Evolutionary conservation across 2,329 filamentous ascomycete genomes (phyloP), one percentile per base, ranked within the genome.

Genomic region (Pseudogymnoascus sp.): DNA sequence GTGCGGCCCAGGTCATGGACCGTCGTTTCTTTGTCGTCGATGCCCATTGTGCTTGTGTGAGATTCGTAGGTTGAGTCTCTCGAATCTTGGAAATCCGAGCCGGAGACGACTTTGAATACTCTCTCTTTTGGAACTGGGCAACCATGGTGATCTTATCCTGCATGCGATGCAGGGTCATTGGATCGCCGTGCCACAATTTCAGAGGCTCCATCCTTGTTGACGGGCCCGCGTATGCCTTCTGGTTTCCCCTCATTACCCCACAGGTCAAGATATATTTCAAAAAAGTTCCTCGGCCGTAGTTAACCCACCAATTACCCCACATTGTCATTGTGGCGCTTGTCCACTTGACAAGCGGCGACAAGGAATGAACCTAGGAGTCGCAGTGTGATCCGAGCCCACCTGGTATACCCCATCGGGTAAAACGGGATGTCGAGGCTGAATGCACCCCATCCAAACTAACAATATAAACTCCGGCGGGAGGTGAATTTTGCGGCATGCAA

Each of bases 1-100:
- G 65, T 65, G 5, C 65, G 61, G 36, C 36, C 61, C 25, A 66
- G 28, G 46, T 56, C 50, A 34, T 56, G 25, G 50, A 56, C 53
- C 38, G 59, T 50, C 21, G 60, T 44, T 25, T 46, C 59, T 56
- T 56, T 56, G 25, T 56, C n/a, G 50, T 56, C 50, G 50, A 11
- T 56, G 28, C n/a, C 50, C 50, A 56, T 56, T 34, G 28, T 34
- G 25, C n/a, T 56, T 31, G 25, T 56, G 25, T 56, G 50, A 34
- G 28, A 34, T 56, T 56, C 50, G 50, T 18, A 34, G n/a, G 25
- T 56, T 34, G 50, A 34, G 50, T 56, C 50, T 31, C 46, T 56
- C n/a, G 25, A 56, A 31, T 34, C 50, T 34, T 56, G n/a, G 28
- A 34, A 34, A 18, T 56, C 50, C 21, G 10, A 56, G 50, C 50